A percentile compares a stretch with the other conserved stretches of the same genome.
Conservation (phyloP, 805 yeast genomes). For the Spathaspora hagerdaliae region DNA sequence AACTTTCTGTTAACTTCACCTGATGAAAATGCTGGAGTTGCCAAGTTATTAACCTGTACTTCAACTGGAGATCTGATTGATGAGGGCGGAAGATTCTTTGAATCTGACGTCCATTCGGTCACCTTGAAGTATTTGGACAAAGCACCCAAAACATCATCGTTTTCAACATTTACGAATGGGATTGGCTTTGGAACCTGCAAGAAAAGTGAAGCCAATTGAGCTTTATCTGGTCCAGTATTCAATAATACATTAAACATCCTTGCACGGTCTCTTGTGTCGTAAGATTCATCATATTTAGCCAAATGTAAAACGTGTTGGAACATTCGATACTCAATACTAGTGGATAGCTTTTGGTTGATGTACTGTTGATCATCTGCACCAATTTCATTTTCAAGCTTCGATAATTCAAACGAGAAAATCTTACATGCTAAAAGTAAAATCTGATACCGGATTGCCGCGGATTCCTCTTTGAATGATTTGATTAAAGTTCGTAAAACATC, state of each 20-base stretch:
- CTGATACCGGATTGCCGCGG: conserved; percentile 61
- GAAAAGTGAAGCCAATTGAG: conserved; percentile 63
- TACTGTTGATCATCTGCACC: conserved; percentile 11
- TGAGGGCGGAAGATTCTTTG: conserved; percentile 22
- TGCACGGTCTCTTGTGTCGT: conserved; percentile 82
- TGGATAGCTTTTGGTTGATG: conserved; percentile 8
- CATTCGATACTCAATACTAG: conserved; percentile 38
- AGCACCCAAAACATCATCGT: conserved; percentile 7
- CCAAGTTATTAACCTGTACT: conserved; percentile 12
- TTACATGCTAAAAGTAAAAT: conserved; percentile 73
- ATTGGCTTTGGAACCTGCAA: conserved; percentile 75
- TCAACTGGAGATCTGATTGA: conserved; percentile 27
- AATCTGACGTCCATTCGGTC: conserved; percentile 44
- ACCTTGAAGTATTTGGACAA: conserved; percentile 21
- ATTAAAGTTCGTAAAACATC: conserved; percentile 66
- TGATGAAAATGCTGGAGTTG: conserved; percentile 12
- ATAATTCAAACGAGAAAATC: conserved; percentile 53
- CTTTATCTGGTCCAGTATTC: conserved; percentile 35
- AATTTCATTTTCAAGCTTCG: conserved; percentile 25
- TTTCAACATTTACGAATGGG: conserved; percentile 36
- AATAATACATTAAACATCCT: conserved; percentile 66
- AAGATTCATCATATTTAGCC: conserved; percentile 67
- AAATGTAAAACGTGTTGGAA: conserved; percentile 60
- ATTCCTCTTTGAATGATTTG: conserved; percentile 50
- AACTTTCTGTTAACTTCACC: conserved; percentile 13